Evolutionary conservation across 176 grass and related monocot genomes (phyloP), one percentile per base, ranked within the genome.

Genomic region (Saccharum spontaneum): DNA sequence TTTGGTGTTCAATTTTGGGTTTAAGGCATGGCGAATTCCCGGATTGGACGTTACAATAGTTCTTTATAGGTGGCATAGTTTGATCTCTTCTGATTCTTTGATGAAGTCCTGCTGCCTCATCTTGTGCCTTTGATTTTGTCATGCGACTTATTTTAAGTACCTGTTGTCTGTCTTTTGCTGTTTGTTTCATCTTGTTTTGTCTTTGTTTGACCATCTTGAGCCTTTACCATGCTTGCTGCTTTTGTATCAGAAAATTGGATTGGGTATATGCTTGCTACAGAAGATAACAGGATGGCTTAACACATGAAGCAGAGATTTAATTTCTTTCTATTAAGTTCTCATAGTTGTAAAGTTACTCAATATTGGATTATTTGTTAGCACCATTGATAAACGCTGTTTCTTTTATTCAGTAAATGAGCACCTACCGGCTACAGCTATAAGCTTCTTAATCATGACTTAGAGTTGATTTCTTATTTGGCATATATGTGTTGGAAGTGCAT

Each of bases 11-110:
- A 75, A 44, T 86, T 84, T 82, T 26, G 5, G 5, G 79, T 86
- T 7, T 41, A n/a, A 38, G 40, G 31, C 63, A 92, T 92, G 90
- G 87, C 80, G 23, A 89, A 86, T 73, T 64, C 84, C 31, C 80
- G 87, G 46, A 28, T 40, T 77, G 75, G 68, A 22, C 80, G 90
- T 55, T 92, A 77, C 76, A 89, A 92, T 6, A 22, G 62, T 80
- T 77, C 75, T 67, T 14, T 84, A 24, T 84, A 33, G 22, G 79
- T 77, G 36, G 34, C 34, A n/a, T 80, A 23, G 33, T 59, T 60
- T 46, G 64, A 55, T 77, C 24, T 11, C 44, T 89, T 31, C 44
- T 79, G 30, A 57, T 60, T 65, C 69, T 75, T 49, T 3, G 13
- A 63, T 62, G 28, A 69, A 80, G 39, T 75, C 8, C 10, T 62